Evolutionary conservation across 2,329 filamentous ascomycete species (phyloP), one percentile per base, ranked within the genome.

Genomic region (Pyrenophora seminiperda): DNA sequence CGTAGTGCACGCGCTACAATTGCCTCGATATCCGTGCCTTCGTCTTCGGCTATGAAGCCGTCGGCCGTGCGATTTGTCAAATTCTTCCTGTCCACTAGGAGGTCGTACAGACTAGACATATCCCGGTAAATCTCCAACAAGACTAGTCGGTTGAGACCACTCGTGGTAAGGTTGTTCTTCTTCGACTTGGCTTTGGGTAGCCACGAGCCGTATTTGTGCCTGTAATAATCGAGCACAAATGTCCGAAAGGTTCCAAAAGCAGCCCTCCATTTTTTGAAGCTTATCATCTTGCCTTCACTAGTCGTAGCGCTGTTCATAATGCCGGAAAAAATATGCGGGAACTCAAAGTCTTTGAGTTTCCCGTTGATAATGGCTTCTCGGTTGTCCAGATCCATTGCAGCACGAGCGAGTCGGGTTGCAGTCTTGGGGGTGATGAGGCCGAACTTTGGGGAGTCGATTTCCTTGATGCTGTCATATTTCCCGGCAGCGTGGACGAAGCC

Each of bases 401-500:
- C 88, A 53, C 90, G 84, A 65, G 94, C 90, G 6, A 97, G 78
- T n/a, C 89, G 84, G 61, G 90, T 88, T 37, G 85, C 83, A 0
- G 92, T 96, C 54, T 83, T 81, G 0, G 78, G 73, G 1, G 86
- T 89, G 33, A 97, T 83, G 63, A 88, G 78, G 19, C 81, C 77
- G 71, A 85, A 92, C 39, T 94, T 83, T 0, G 85, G 83, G 41
- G 84, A 86, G 34, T 85, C 82, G 38, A 91, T 75, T 46, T 85
- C 81, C 51, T 91, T 84, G 24, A 91, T 81, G 15, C 89, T 83
- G 51, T 93, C 79, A 56, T 82, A 90, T 73, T 94, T 95, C 41
- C 93, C 94, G 7, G 90, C 91, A 0, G 87, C 91, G 71, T 97
- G 94, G 4, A 91, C 86, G 66, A 97, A 97, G 0, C 90, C 91